phyloP scores from a whole-genome alignment of 768 basidiomycete species.

The Mycena albidolilacea region DNA sequence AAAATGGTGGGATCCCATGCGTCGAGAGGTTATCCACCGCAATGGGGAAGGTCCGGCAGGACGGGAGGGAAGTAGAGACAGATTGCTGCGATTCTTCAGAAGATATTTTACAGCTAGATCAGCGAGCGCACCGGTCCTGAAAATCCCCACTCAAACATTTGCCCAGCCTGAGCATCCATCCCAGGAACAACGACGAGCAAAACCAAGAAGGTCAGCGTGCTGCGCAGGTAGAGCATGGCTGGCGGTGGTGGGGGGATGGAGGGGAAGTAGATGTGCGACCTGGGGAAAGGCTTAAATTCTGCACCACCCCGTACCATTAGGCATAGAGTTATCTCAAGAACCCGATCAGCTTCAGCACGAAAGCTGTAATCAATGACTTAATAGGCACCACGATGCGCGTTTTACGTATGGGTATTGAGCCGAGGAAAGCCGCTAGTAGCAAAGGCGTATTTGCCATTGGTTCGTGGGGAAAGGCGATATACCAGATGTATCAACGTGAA shows the following conservation, averaged over 20 bases:
- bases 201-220: background rate
- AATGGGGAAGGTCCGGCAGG: conserved; percentile 11
- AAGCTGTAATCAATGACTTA: too few species aligned
- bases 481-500: too few species aligned
- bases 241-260: background rate
- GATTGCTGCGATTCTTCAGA: background rate
- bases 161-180: background rate
- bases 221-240: background rate
- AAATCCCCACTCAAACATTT: conserved; percentile 20
- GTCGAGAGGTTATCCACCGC: background rate
- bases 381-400: too few species aligned
- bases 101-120: background rate
- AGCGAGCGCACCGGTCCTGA: background rate
- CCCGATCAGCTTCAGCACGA: background rate
- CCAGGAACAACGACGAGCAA: background rate
- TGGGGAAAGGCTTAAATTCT: background rate
- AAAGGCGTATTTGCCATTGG: too few species aligned
- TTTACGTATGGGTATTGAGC: too few species aligned
- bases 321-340: background rate
- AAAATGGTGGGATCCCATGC: conserved; percentile 54
- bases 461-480: too few species aligned
- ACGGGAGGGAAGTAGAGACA: conserved; percentile 9
- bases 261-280: background rate
- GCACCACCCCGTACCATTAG: conserved; percentile 11
- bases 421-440: too few species aligned